Conservation (phyloP, 2,329 filamentous ascomycete species). For the Emydomyces testavorans region DNA sequence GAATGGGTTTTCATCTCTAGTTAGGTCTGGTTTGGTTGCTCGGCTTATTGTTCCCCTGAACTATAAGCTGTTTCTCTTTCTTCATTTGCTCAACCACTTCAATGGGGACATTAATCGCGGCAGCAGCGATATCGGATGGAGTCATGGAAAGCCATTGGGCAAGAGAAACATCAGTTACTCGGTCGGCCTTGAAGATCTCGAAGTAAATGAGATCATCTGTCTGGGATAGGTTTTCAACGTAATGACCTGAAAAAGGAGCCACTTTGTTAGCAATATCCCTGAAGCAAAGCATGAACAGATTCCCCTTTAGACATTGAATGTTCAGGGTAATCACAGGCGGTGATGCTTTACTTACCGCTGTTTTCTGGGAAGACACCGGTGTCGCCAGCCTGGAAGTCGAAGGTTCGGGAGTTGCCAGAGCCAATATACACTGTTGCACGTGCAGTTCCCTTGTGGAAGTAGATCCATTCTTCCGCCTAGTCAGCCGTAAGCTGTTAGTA, state of each 20-base stretch:
- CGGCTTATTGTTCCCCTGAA: constrained; percentile 20
- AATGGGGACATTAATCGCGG: constrained; percentile 48
- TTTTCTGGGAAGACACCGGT: constrained; percentile 59
- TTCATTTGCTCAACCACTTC: constrained; percentile 47
- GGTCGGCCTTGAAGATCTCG: constrained; percentile 58
- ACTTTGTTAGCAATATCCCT: too few species aligned
- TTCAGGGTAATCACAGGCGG: too few species aligned
- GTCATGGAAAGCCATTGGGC: constrained; percentile 60
- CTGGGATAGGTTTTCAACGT: constrained; percentile 56
- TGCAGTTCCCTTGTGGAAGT: constrained; percentile 53
- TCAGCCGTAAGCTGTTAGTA: background rate
- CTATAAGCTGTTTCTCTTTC: constrained; percentile 52
- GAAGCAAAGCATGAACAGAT: too few species aligned
- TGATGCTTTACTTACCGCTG: constrained; percentile 29
- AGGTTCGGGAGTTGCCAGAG: constrained; percentile 49
- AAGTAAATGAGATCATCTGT: constrained; percentile 55
- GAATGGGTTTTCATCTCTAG: too few species aligned
- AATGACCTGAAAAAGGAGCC: constrained; percentile 42
- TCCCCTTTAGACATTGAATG: too few species aligned
- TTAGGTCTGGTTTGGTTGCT: constrained; percentile 7
- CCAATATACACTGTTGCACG: constrained; percentile 56
- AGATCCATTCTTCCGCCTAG: constrained; percentile 58
- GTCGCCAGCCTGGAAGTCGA: constrained; percentile 57
- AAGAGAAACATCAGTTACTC: constrained; percentile 54
- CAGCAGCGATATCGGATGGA: constrained; percentile 50